Evolutionary conservation across 2,329 filamentous ascomycete genomes (phyloP), one percentile per base, ranked within the genome.

Genomic region (Fusarium subglutinans): DNA sequence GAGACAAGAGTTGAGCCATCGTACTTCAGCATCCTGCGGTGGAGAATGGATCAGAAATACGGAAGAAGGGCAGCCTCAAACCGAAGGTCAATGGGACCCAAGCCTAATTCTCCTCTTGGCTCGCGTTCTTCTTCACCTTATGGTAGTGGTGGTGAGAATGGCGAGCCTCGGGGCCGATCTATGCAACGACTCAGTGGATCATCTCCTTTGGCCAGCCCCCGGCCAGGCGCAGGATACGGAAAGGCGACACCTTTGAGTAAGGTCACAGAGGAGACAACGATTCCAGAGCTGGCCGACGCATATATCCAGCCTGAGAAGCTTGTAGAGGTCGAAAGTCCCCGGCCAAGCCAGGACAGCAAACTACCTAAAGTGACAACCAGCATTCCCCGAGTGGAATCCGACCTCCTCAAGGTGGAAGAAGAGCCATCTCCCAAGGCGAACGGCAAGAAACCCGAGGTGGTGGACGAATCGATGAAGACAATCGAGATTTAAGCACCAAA

Each of bases 11-110:
- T 98, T 62, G 96, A 98, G 83, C 96, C 96, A 26, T 89, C 92
- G 33, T 99, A 98, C 83, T 91, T 99, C 80, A 96, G 97, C 80
- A 98, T 99, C 79, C 86, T 99, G 77, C 90, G 96, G 76, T 98
- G 96, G 95, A 92, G 96, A 80, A 92, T 93, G 84, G 96, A 99
- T 81, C 96, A 98, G 82, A 98, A 98, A 85, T 93, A 96, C 81
- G 96, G 96, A 54, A 89, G 96, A 68, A 86, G 88, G 40, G 81
- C 82, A 45, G 83, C 82, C 59, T 88, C 71, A 37, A 74, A 89
- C 81, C 87, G 90, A 68, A 88, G 83, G 72, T 91, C 90, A 3
- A 84, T 84, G 75, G 84, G 81, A 5, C 83, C 85, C 35, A 86
- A 85, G 75, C 75, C 81, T 41, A 82, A 81, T 33, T 88, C 87